A percentile compares a stretch with the other conserved stretches of the same genome.
Conservation (phyloP, 2,329 filamentous ascomycete species). For the Curvularia eragrostidis region DNA sequence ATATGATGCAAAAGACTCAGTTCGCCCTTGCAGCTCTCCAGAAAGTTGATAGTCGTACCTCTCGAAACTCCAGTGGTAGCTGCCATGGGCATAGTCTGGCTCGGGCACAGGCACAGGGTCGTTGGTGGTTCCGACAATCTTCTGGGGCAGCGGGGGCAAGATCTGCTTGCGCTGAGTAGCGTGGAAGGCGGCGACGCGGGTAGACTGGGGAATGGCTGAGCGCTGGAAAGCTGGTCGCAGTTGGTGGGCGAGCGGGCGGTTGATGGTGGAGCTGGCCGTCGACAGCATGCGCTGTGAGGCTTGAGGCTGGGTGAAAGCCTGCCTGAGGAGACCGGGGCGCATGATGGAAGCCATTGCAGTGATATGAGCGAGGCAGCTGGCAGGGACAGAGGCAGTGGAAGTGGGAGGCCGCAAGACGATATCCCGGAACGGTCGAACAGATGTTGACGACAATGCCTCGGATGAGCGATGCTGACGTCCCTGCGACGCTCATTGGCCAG, state of each 20-base stretch:
- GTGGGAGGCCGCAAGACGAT: slow-evolving; percentile 13
- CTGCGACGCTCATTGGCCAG: slow-evolving; percentile 26
- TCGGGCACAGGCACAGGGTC: slow-evolving; percentile 79
- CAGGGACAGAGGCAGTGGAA: slow-evolving; percentile 15
- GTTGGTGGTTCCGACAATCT: slow-evolving; percentile 82
- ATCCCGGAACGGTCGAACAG: slow-evolving; percentile 15
- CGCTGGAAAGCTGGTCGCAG: slow-evolving; percentile 52
- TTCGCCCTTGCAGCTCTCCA: background rate
- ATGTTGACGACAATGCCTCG: slow-evolving; percentile 30
- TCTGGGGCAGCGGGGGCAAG: slow-evolving; percentile 85
- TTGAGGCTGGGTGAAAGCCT: slow-evolving; percentile 51
- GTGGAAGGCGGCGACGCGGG: slow-evolving; percentile 81
- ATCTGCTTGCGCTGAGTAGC: slow-evolving; percentile 76
- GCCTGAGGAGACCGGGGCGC: slow-evolving; percentile 58
- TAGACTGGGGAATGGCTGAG: slow-evolving; percentile 49
- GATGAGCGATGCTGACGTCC: slow-evolving; percentile 29
- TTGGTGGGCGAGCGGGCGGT: slow-evolving; percentile 47
- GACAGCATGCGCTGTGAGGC: slow-evolving; percentile 55
- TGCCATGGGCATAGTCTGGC: slow-evolving; percentile 80
- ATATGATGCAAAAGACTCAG: background rate
- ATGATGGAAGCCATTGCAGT: slow-evolving; percentile 61
- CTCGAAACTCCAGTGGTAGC: slow-evolving; percentile 99
- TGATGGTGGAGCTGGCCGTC: slow-evolving; percentile 47
- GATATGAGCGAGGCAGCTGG: slow-evolving; percentile 9
- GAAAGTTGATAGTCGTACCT: slow-evolving; percentile 53